Percentiles rank a stretch among this genome's conserved stretches.
These are phyloP conservation scores for Linnemannia elongata DNA, from an alignment of 192 early-diverging fungal species.

Conservation along the genomic window DNA sequence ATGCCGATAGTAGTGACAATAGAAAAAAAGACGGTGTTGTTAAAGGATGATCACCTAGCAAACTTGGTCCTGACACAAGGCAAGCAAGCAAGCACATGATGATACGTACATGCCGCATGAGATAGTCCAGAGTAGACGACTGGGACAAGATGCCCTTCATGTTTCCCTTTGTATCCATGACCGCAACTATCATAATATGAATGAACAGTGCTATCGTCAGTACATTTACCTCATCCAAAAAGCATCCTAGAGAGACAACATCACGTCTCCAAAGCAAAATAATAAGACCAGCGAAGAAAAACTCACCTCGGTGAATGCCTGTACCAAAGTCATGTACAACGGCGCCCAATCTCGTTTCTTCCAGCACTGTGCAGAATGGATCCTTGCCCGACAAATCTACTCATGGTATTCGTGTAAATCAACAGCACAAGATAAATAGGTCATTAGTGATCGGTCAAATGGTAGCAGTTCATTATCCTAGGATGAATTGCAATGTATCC, in stretches of 20 bases:
- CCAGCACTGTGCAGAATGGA: constrained; percentile 85
- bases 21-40: neutral
- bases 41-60: neutral
- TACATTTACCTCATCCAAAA: neutral
- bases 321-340: constrained; percentile 80
- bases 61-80: neutral
- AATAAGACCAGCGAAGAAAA: too few relatives aligned
- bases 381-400: constrained; percentile 84
- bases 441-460: neutral
- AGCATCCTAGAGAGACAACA: neutral
- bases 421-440: neutral
- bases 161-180: constrained; percentile 71
- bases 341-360: constrained; percentile 80
- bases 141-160: constrained; percentile 86
- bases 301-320: constrained; percentile 79
- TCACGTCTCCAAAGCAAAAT: too few relatives aligned
- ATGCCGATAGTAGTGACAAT: neutral
- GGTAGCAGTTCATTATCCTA: neutral
- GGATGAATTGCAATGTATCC: neutral
- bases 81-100: neutral
- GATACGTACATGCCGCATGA: constrained; percentile 71
- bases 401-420: neutral
- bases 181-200: constrained; percentile 66
- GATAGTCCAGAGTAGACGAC: constrained; percentile 74
- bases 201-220: neutral